A percentile compares a stretch with the other conserved stretches of the same genome.
Conservation (phyloP, 768 basidiomycete genomes). For the Gloeostereum incarnatum region DNA sequence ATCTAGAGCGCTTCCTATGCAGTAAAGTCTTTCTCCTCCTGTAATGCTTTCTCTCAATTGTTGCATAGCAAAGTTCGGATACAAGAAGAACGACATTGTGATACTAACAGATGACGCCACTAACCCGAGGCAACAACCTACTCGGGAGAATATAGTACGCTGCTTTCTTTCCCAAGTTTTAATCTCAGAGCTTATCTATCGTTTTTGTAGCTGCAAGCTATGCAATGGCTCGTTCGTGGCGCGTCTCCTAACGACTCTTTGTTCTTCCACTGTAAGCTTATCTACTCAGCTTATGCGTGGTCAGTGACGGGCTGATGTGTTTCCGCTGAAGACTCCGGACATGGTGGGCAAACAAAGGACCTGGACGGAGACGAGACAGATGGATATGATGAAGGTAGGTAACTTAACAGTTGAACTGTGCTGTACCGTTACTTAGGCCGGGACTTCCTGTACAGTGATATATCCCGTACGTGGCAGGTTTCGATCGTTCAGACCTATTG, state of each 20-base stretch:
- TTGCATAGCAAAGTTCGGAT: constrained; percentile 42
- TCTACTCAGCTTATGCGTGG: too few species aligned
- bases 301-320: too few species aligned
- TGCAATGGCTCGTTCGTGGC: constrained; percentile 85
- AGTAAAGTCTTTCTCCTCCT: constrained; percentile 27
- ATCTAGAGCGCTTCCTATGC: constrained; percentile 67
- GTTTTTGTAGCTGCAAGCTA: constrained; percentile 51
- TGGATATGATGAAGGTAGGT: constrained; percentile 70
- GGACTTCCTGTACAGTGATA: constrained; percentile 63
- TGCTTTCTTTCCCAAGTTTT: background rate
- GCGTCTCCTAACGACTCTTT: constrained; percentile 79
- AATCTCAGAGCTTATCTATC: too few species aligned
- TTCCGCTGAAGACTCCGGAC: constrained; percentile 92
- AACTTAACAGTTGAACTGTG: background rate
- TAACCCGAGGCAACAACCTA: constrained; percentile 60
- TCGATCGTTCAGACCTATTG: too few species aligned
- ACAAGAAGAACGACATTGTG: constrained; percentile 75
- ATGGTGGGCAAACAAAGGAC: constrained; percentile 88
- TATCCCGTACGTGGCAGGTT: too few species aligned
- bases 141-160: constrained; percentile 70
- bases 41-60: background rate
- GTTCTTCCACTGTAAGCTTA: constrained; percentile 91
- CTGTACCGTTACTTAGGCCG: background rate
- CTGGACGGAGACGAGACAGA: constrained; percentile 76
- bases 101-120: constrained; percentile 70